Evolutionary conservation across 768 basidiomycete genomes (phyloP).

Genomic region (Naganishia onofrii): DNA sequence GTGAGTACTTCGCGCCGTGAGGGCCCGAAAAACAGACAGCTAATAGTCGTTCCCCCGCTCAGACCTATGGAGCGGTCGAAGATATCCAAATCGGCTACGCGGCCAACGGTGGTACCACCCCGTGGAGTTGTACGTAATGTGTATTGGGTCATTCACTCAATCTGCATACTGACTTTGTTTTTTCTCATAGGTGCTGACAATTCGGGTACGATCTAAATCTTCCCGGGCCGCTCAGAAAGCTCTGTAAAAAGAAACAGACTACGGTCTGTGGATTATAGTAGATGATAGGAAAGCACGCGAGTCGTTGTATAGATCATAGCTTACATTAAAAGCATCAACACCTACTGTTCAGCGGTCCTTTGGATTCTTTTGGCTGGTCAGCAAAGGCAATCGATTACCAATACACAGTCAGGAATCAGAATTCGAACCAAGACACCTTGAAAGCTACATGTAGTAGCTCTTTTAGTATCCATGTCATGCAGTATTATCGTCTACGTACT

Average conservation of each 20-base stretch:
- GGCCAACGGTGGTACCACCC: conserved; percentile 29
- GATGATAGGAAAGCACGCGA: neutral
- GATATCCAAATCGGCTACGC: neutral
- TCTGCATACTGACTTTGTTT: neutral
- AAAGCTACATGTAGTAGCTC: no score
- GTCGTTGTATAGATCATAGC: conserved; percentile 1
- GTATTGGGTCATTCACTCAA: neutral
- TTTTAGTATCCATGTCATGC: neutral
- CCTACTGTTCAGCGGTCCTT: neutral
- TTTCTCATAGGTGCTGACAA: neutral
- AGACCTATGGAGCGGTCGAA: conserved; percentile 25
- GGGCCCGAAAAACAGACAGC: no score
- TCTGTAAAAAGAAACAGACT: neutral
- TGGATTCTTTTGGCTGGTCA: no score
- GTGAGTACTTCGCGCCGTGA: conserved; percentile 24
- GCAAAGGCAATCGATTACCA: no score
- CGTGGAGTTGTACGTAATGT: conserved; percentile 36
- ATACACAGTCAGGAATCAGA: no score
- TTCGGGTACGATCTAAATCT: neutral
- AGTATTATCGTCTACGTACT: neutral
- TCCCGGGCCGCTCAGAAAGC: neutral
- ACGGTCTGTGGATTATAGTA: neutral
- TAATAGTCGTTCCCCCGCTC: no score
- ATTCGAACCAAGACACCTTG: no score
- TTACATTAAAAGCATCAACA: neutral